Evolutionary conservation across 228 moss, liverwort and hornwort species (phyloP).

Genomic region (Sphagnum fallax): DNA sequence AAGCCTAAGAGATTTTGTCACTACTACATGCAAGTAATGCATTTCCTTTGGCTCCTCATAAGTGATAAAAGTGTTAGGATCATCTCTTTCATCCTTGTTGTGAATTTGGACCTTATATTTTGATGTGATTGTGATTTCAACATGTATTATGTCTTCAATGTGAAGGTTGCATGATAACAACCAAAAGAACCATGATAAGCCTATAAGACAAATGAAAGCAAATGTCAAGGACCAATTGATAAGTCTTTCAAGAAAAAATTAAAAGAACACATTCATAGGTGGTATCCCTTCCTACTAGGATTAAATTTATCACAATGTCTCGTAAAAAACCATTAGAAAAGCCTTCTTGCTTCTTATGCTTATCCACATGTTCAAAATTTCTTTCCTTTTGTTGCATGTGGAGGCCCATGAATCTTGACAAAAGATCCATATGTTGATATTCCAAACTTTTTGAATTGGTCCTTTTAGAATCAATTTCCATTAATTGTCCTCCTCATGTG

Average conservation of each 20-base stretch:
- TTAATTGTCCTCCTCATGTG: constrained; percentile 6
- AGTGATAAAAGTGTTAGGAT: neutral
- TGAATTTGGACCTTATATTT: constrained; percentile 2
- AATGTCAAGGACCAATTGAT: no score
- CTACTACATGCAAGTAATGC: constrained; percentile 29
- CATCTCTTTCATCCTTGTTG: neutral
- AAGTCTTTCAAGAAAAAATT: no score
- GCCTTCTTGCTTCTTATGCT: neutral
- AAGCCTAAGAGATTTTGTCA: constrained; percentile 28
- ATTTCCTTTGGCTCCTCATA: constrained; percentile 35
- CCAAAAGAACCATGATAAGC: constrained; percentile 44
- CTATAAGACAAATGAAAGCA: no score
- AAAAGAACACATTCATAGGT: constrained; percentile 2
- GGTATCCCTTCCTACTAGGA: constrained; percentile 43
- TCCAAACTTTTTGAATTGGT: no score
- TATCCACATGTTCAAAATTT: neutral
- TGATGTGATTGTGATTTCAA: constrained; percentile 11
- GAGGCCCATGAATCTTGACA: constrained; percentile 25
- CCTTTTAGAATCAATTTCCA: neutral
- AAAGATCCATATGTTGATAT: constrained; percentile 8
- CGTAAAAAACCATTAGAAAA: constrained; percentile 15
- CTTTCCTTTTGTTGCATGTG: constrained; percentile 6
- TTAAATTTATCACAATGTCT: constrained; percentile 37
- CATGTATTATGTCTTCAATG: constrained; percentile 21
- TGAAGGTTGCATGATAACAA: constrained; percentile 11